These are phyloP conservation scores for Annulohypoxylon truncatum DNA, from an alignment of 2,329 filamentous ascomycete genomes.

Conservation along the genomic window DNA sequence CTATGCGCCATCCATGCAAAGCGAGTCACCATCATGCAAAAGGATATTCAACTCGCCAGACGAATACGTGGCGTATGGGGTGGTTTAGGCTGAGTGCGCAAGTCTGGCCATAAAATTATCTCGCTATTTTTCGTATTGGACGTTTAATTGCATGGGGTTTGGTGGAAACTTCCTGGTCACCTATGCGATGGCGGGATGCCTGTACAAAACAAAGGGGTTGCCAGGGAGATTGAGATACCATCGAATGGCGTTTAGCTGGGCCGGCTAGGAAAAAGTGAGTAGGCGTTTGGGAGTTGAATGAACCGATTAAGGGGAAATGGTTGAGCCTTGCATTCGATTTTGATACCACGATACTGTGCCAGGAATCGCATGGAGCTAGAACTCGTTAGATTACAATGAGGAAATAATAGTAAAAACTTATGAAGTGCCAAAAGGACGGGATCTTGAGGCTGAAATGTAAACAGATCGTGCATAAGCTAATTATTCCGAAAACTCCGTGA, in stretches of 20 bases:
- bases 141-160: background rate
- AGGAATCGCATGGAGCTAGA: background rate
- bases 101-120: background rate
- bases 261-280: conserved; percentile 18
- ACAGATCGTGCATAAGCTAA: background rate
- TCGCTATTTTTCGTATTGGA: background rate
- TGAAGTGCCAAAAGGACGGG: background rate
- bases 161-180: background rate
- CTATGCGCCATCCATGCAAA: conserved; percentile 97
- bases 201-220: conserved; percentile 17
- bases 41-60: conserved; percentile 93
- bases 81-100: conserved; percentile 64
- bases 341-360: conserved; percentile 24
- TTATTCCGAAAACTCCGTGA: conserved; percentile 13
- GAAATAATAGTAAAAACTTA: background rate
- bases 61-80: conserved; percentile 83
- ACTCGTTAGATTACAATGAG: conserved; percentile 17
- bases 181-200: background rate
- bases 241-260: conserved; percentile 18
- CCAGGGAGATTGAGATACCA: conserved; percentile 16
- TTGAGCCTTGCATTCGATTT: conserved; percentile 11
- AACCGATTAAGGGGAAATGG: conserved; percentile 7
- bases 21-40: conserved; percentile 96
- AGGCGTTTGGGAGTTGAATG: conserved; percentile 32
- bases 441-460: background rate